Base-by-base conservation (phyloP, 805 yeast species). In the Tetrapisispora iriomotensis region DNA sequence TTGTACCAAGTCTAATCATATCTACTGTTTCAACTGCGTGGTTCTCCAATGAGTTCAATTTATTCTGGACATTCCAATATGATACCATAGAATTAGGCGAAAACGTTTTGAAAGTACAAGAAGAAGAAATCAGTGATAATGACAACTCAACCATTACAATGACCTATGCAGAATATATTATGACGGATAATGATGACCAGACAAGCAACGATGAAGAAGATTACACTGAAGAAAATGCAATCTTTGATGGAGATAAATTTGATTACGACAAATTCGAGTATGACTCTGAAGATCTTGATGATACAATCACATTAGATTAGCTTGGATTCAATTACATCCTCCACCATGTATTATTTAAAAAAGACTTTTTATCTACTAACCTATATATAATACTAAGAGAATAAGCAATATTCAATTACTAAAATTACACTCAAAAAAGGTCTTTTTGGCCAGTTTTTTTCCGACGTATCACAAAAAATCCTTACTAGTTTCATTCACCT, bases 1-100 rank as follows among this genome's bases (percentile, higher is more conserved):
- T 80, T 20, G 77, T 77, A 4, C 87, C 87, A 4, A 49, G 61
- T 4, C 33, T 71, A 22, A 25, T 65, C 0, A 8, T 62, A 0
- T 58, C 69, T 0, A 62, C 68, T 1, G n/a, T 58, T 0, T 27
- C 50, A 0, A 47, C 60, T 0, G 74, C 74, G 0, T 36, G 48
- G n/a, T n/a, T 39, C 3, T 56, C 57, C 20, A 70, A 70, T 1
- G 82, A 77, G 21, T 45, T 71, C 17, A 45, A 37, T 0, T 43
- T 51, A 17, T 38, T 75, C 9, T 72, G 70, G 71, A 43, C 41
- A 1, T 74, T 60, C 43, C 49, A 49, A 30, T 54, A 54, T 39
- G 56, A 51, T 21, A 33, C 43, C n/a, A 43, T 49, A 23, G 43
- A 40, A 30, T 24, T 45, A 23, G 41, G 41, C 18, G 44, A 42